A percentile compares a stretch with the other conserved stretches of the same genome.
Evolutionary conservation across 179 eudicot genomes (phyloP).

Genomic region (Silene noctiflora): DNA sequence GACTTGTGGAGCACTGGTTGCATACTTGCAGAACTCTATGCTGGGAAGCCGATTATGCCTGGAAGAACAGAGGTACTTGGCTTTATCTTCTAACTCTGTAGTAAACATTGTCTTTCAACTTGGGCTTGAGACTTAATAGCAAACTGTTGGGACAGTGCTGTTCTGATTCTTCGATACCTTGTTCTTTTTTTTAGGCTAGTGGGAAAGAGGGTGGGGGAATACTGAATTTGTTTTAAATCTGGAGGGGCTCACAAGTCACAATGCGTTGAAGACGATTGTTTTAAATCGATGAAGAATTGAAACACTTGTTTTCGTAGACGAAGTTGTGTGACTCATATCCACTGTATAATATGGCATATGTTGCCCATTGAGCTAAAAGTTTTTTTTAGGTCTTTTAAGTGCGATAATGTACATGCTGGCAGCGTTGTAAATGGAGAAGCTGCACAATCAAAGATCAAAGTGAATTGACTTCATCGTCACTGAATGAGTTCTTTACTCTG

Average conservation of each 20-base stretch:
- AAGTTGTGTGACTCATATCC: background rate
- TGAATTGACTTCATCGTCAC: background rate
- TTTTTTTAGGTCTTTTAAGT: background rate
- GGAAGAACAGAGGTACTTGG: constrained; percentile 61
- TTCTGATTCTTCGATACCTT: background rate
- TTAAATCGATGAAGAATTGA: background rate
- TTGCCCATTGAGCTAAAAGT: background rate
- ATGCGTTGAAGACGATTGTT: background rate
- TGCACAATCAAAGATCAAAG: no score
- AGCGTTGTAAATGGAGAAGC: background rate
- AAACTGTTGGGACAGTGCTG: background rate
- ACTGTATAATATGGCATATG: background rate
- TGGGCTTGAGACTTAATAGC: background rate
- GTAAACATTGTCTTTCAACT: background rate
- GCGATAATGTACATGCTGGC: background rate
- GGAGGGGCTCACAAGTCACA: background rate
- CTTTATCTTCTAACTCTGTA: background rate
- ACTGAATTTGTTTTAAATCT: background rate
- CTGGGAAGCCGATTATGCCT: constrained; percentile 69
- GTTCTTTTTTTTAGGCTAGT: background rate
- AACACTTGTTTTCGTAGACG: background rate
- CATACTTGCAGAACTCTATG: constrained; percentile 64
- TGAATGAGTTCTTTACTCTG: background rate
- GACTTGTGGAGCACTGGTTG: constrained; percentile 77
- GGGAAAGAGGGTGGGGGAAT: background rate